Evolutionary conservation across 805 yeast species (phyloP).

Genomic region (Yarrowia sp.): DNA sequence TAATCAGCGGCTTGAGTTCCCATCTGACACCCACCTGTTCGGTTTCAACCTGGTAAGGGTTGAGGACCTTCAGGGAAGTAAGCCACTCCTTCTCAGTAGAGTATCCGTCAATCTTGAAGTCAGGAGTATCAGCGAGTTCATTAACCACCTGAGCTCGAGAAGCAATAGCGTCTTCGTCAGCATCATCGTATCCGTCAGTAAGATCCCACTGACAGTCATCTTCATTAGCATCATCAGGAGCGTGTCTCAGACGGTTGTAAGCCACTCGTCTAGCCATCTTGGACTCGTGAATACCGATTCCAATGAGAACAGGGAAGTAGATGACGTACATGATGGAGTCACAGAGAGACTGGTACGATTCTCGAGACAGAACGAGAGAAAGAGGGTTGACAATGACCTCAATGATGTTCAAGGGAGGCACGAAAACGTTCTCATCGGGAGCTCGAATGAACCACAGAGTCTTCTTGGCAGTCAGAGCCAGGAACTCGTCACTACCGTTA

Average conservation of each 20-base stretch:
- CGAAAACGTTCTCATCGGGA: conserved; percentile 80
- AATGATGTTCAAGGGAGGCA: conserved; percentile 78
- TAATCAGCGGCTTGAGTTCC: conserved; percentile 30
- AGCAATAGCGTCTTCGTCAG: conserved; percentile 32
- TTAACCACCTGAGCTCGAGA: conserved; percentile 48
- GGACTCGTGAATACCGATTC: conserved; percentile 64
- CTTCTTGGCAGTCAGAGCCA: conserved; percentile 81
- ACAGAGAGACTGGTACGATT: conserved; percentile 46
- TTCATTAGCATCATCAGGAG: conserved; percentile 79
- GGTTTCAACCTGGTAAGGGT: conserved; percentile 43
- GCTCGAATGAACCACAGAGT: conserved; percentile 82
- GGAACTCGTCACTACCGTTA: conserved; percentile 79
- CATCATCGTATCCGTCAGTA: conserved; percentile 62
- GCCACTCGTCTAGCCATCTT: conserved; percentile 64
- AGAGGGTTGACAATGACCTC: conserved; percentile 54
- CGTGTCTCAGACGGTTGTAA: conserved; percentile 62
- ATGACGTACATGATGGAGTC: conserved; percentile 59
- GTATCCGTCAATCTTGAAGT: conserved; percentile 67
- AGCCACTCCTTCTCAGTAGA: conserved; percentile 53
- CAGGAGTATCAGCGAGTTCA: conserved; percentile 52
- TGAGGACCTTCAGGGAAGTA: conserved; percentile 47
- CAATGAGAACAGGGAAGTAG: conserved; percentile 64
- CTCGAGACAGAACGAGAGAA: conserved; percentile 41
- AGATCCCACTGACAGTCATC: conserved; percentile 77
- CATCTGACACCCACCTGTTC: conserved; percentile 31